Evolutionary conservation across 331 rosid genomes (phyloP).

Genomic region (Saraca asoca): DNA sequence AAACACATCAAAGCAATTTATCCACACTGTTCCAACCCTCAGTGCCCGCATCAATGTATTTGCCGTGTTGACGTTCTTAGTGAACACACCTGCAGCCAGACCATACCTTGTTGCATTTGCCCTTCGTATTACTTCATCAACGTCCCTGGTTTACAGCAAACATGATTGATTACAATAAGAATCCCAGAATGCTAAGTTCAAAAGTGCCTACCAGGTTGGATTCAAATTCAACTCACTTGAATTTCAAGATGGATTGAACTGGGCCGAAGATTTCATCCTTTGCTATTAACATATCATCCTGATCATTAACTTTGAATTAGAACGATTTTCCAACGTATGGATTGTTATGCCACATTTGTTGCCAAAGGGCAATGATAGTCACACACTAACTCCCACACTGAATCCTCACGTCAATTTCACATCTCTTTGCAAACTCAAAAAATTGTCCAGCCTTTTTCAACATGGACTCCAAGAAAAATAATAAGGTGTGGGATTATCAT

Average conservation of each 20-base stretch:
- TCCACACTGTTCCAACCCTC: constrained; percentile 62
- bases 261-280: constrained; percentile 69
- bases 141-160: constrained; percentile 39
- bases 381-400: too few species aligned
- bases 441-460: too few species aligned
- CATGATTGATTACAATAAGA: background rate
- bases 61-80: constrained; percentile 54
- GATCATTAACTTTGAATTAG: background rate
- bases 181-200: background rate
- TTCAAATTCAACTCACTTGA: constrained; percentile 47
- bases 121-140: constrained; percentile 51
- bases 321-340: background rate
- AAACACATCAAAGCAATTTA: constrained; percentile 66
- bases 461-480: too few species aligned
- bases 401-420: too few species aligned
- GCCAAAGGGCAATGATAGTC: too few species aligned
- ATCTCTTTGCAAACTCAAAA: too few species aligned
- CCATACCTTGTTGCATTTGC: constrained; percentile 56
- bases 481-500: too few species aligned
- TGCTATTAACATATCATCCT: constrained; percentile 73
- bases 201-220: too few species aligned
- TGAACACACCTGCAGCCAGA: constrained; percentile 72
- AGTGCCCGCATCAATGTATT: constrained; percentile 60
- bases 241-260: constrained; percentile 62
- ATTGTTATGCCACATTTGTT: too few species aligned